Conservation (phyloP, 352 stramenopile species). For the Globisporangium lucens region DNA sequence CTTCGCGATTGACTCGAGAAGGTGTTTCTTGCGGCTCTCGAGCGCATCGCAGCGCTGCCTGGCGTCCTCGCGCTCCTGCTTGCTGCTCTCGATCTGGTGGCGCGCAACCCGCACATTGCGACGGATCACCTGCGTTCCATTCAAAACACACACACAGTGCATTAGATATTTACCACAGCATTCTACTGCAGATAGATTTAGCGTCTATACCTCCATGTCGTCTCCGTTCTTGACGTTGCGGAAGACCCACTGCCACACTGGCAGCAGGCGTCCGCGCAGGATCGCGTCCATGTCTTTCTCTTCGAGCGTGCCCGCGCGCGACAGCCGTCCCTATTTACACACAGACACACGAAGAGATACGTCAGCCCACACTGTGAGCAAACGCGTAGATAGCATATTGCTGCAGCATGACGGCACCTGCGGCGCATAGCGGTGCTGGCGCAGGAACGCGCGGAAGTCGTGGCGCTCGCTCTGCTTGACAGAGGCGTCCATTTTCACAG, state of each 20-base stretch:
- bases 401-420: constrained; percentile 20
- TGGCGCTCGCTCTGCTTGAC: constrained; percentile 28
- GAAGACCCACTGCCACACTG: constrained; percentile 39
- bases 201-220: constrained; percentile 28
- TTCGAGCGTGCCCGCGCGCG: constrained; percentile 27
- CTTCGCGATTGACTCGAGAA: constrained; percentile 23
- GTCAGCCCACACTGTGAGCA: neutral
- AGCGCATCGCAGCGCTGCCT: constrained; percentile 21
- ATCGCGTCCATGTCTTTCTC: constrained; percentile 49
- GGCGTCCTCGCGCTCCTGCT: constrained; percentile 34
- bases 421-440: constrained; percentile 36
- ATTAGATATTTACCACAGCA: neutral
- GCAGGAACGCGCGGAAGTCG: constrained; percentile 42
- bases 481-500: constrained; percentile 11
- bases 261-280: constrained; percentile 24
- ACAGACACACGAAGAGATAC: neutral
- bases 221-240: constrained; percentile 35
- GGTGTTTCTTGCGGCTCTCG: constrained; percentile 16
- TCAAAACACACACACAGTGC: neutral
- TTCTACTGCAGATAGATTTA: neutral
- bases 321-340: constrained; percentile 28
- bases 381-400: neutral
- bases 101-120: constrained; percentile 35
- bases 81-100: constrained; percentile 28
- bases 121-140: constrained; percentile 18